phyloP scores from a whole-genome alignment of 208 protist species.

The Leptomonas pyrrhocoris region DNA sequence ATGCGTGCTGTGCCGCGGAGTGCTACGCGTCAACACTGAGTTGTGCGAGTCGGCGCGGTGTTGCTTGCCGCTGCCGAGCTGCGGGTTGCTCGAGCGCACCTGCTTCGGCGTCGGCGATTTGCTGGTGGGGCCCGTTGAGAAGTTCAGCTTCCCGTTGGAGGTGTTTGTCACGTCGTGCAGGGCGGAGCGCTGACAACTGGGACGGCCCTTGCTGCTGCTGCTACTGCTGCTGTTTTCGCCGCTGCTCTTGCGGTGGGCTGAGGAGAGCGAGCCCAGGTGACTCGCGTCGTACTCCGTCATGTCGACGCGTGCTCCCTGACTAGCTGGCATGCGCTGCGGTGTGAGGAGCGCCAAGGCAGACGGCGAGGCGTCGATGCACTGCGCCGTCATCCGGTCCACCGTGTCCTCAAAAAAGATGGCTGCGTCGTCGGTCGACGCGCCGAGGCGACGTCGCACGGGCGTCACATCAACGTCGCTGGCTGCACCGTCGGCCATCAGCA shows the following conservation, averaged over 20 bases:
- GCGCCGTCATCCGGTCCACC: slow-evolving; percentile 67
- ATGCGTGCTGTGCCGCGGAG: slow-evolving; percentile 13
- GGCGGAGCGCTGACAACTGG: slow-evolving; percentile 16
- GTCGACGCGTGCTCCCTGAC: slow-evolving; percentile 45
- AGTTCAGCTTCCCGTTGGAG: slow-evolving; percentile 27
- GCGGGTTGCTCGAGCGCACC: slow-evolving; percentile 23
- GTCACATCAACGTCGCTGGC: slow-evolving; percentile 8
- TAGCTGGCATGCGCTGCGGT: slow-evolving; percentile 60
- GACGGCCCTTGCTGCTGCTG: slow-evolving; percentile 16
- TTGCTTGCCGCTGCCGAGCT: background rate
- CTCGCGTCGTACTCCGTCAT: slow-evolving; percentile 72
- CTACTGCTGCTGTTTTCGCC: slow-evolving; percentile 4
- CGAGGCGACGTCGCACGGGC: slow-evolving; percentile 54
- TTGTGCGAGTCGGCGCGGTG: slow-evolving; percentile 27
- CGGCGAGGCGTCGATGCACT: slow-evolving; percentile 72
- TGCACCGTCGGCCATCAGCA: background rate
- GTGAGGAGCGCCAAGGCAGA: slow-evolving; percentile 77
- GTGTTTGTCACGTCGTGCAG: slow-evolving; percentile 55
- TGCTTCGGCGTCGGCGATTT: slow-evolving; percentile 66
- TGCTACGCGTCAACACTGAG: slow-evolving; percentile 29
- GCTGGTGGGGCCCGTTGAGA: slow-evolving; percentile 21
- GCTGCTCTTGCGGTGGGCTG: background rate
- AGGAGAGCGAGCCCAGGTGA: slow-evolving; percentile 42
- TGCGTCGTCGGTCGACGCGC: slow-evolving; percentile 73
- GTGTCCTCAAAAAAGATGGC: slow-evolving; percentile 88